Percentiles rank a stretch among this genome's conserved stretches.
These are phyloP conservation scores for Lotus japonicus DNA, from an alignment of 306 rosid genomes.

Conservation along the genomic window DNA sequence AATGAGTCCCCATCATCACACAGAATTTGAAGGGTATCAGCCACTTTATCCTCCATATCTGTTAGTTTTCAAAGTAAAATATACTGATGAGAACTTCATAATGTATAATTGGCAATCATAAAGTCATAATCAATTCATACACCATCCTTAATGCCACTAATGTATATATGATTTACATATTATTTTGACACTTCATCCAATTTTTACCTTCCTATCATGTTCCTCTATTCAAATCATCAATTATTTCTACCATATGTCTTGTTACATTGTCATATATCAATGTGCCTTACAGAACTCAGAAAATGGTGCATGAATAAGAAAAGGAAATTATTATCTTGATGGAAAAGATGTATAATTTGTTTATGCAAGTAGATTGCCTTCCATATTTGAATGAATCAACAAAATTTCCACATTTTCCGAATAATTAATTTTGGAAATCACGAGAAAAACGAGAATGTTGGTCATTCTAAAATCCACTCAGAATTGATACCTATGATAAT, in stretches of 20 bases:
- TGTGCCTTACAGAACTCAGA: not conserved
- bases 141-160: not conserved
- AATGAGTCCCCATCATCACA: conserved; percentile 85
- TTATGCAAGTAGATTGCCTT: not conserved
- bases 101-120: not conserved
- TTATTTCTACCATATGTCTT: not conserved
- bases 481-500: not conserved
- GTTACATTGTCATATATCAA: not conserved
- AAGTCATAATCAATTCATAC: not conserved
- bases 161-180: not conserved
- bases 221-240: not conserved
- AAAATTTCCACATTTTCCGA: not conserved
- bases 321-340: not conserved
- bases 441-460: not conserved
- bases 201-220: not conserved
- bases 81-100: too few species aligned
- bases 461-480: conserved; percentile 13
- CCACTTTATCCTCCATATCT: conserved; percentile 94
- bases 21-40: conserved; percentile 50
- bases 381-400: not conserved
- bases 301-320: not conserved
- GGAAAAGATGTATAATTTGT: not conserved
- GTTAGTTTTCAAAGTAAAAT: not conserved
- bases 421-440: not conserved
- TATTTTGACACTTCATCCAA: not conserved